Evolutionary conservation across 148 eudicot species (phyloP).

Genomic region (Rhododendron kiyosumense): DNA sequence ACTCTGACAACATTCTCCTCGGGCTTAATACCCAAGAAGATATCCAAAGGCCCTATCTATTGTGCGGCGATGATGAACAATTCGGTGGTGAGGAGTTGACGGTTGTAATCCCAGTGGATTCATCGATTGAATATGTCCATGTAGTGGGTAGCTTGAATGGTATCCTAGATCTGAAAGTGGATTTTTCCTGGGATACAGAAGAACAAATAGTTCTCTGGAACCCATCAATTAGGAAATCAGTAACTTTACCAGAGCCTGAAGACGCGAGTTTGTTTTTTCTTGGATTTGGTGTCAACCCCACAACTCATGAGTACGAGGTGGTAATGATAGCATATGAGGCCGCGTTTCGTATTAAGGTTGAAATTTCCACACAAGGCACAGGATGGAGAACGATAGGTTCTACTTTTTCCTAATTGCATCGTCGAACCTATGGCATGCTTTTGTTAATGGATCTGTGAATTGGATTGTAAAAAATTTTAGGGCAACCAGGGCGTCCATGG

Average conservation of each 20-base stretch:
- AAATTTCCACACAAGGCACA: not conserved
- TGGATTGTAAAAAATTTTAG: no score
- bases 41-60: not conserved
- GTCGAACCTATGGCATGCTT: no score
- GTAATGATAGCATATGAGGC: not conserved
- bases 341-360: not conserved
- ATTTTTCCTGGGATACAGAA: not conserved
- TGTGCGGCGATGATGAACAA: not conserved
- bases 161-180: not conserved
- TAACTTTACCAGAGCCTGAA: not conserved
- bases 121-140: not conserved
- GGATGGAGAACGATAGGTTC: not conserved
- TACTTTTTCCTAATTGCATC: not conserved
- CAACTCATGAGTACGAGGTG: not conserved
- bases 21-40: no score
- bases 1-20: not conserved
- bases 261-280: not conserved
- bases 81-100: not conserved
- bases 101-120: not conserved
- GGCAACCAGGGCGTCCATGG: no score
- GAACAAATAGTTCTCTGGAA: not conserved
- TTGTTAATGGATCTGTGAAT: no score
- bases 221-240: not conserved
- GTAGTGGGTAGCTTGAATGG: not conserved
- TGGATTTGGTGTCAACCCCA: not conserved